phyloP scores from a whole-genome alignment of 2,329 filamentous ascomycete species.

The Capronia coronata region DNA sequence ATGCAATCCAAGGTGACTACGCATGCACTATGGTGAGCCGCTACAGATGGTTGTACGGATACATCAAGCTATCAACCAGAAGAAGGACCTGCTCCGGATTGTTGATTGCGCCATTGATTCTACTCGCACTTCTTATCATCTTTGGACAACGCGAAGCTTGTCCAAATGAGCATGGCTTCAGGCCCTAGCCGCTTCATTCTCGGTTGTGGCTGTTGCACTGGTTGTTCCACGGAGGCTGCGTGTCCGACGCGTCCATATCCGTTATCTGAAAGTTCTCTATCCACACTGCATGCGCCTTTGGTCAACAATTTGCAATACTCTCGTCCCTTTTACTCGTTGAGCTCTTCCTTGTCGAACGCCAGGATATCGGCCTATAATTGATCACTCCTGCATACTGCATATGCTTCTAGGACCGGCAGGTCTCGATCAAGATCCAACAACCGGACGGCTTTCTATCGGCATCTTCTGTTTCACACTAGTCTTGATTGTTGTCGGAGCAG shows the following conservation, averaged over 20 bases:
- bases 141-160: constrained; percentile 3
- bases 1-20: not conserved
- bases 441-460: constrained; percentile 5
- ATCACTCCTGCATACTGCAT: not conserved
- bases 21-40: too few relatives aligned
- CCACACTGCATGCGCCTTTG: too few relatives aligned
- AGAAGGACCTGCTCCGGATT: constrained; percentile 10
- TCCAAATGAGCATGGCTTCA: constrained; percentile 17
- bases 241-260: constrained; percentile 5
- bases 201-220: constrained; percentile 17
- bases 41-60: too few relatives aligned
- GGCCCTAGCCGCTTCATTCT: constrained; percentile 20
- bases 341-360: not conserved
- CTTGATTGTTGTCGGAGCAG: constrained; percentile 12
- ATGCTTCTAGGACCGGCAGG: not conserved
- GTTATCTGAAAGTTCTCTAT: too few relatives aligned
- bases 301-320: too few relatives aligned
- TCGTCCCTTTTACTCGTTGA: too few relatives aligned
- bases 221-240: not conserved
- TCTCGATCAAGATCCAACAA: not conserved
- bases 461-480: constrained; percentile 21
- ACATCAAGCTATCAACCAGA: not conserved
- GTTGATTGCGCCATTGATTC: constrained; percentile 18
- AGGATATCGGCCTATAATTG: not conserved
- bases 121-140: constrained; percentile 9